Percentiles rank a stretch among this genome's conserved stretches.
phyloP scores from a whole-genome alignment of 371 early-diverging fungal species.

The Mortierella sp. region DNA sequence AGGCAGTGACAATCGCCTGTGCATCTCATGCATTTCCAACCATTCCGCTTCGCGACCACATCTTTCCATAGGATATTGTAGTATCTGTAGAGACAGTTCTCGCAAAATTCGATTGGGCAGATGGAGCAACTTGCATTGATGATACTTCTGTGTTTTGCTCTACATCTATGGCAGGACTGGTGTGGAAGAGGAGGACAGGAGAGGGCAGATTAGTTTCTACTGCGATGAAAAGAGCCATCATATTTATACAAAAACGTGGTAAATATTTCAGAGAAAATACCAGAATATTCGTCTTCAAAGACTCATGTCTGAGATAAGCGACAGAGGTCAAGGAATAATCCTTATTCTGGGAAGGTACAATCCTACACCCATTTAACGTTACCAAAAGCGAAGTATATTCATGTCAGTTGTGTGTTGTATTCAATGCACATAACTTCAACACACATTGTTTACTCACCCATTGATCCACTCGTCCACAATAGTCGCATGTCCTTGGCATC shows the following conservation, averaged over 20 bases:
- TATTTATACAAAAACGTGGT: neutral
- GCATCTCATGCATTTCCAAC: constrained; percentile 33
- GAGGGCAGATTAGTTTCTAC: neutral
- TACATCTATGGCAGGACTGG: constrained; percentile 25
- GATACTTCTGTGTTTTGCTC: neutral
- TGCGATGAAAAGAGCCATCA: neutral
- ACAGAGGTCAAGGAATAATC: constrained; percentile 14
- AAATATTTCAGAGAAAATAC: neutral
- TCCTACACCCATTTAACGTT: constrained; percentile 6
- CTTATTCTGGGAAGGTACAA: constrained; percentile 10
- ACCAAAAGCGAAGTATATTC: neutral
- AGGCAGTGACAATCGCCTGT: constrained; percentile 17
- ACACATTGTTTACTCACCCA: constrained; percentile 8
- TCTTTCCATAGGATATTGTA: constrained; percentile 24
- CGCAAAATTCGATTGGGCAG: constrained; percentile 23
- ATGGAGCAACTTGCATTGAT: constrained; percentile 9
- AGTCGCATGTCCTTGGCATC: neutral
- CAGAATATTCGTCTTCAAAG: neutral
- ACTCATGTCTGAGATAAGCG: constrained; percentile 15
- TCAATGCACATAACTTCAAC: too few relatives aligned
- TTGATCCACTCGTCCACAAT: constrained; percentile 27
- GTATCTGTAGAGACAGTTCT: constrained; percentile 23
- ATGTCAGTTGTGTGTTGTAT: neutral
- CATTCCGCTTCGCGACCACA: neutral
- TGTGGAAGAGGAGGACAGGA: neutral